phyloP scores from a whole-genome alignment of 2,329 filamentous ascomycete genomes.

The Penicillium sp. region DNA sequence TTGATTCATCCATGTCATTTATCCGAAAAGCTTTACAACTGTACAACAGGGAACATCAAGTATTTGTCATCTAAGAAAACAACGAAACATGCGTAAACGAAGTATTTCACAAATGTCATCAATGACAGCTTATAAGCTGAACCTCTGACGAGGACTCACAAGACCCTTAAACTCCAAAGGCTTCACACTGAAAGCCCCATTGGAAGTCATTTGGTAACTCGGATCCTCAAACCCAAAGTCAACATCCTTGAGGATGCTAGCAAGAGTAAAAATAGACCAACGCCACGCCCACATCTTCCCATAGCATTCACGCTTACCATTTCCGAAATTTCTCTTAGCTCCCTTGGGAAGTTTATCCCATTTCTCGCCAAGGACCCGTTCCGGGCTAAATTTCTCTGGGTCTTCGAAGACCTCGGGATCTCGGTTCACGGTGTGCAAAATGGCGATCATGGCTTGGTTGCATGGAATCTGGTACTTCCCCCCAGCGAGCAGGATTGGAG shows the following conservation, averaged over 20 bases:
- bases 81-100: background rate
- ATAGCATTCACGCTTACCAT: conserved; percentile 69
- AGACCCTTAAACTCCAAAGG: conserved; percentile 8
- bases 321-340: conserved; percentile 71
- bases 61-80: background rate
- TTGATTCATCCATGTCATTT: background rate
- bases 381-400: conserved; percentile 65
- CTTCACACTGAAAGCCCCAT: conserved; percentile 39
- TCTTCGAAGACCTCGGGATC: conserved; percentile 67
- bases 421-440: conserved; percentile 60
- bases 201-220: conserved; percentile 41
- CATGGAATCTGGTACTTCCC: conserved; percentile 63
- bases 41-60: background rate
- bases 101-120: background rate
- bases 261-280: conserved; percentile 63
- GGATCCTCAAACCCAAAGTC: conserved; percentile 64
- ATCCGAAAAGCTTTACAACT: background rate
- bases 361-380: conserved; percentile 69
- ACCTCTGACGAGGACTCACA: conserved; percentile 7
- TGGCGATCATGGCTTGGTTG: conserved; percentile 51
- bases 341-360: conserved; percentile 65
- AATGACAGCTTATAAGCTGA: background rate
- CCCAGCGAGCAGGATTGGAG: conserved; percentile 51
- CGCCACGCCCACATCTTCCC: conserved; percentile 74
- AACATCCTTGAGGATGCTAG: conserved; percentile 63